These are phyloP conservation scores for Syncephalis plumigaleata DNA, from an alignment of 371 early-diverging fungal species.

Conservation along the genomic window DNA sequence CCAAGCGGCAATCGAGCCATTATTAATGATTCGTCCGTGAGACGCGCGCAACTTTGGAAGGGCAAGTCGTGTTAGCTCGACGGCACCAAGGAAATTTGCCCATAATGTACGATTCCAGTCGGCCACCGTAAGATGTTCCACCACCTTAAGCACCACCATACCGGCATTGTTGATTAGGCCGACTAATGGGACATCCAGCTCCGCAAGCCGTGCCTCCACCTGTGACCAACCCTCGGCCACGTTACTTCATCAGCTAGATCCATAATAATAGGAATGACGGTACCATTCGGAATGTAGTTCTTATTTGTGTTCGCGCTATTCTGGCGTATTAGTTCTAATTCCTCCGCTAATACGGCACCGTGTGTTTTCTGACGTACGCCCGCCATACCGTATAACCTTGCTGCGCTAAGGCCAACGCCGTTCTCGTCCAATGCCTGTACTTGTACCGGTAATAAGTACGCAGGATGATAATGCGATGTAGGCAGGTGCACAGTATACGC, in stretches of 20 bases:
- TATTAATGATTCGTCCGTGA: neutral
- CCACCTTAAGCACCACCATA: neutral
- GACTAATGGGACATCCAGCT: neutral
- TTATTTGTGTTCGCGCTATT: too few relatives aligned
- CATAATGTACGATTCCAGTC: neutral
- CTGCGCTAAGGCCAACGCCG: neutral
- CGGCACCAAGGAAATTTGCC: neutral
- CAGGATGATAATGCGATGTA: neutral
- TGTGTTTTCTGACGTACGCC: neutral
- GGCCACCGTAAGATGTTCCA: neutral
- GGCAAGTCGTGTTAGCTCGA: neutral
- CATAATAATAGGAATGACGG: neutral
- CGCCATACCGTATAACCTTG: conserved; percentile 1
- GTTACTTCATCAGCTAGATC: neutral
- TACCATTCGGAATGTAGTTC: neutral
- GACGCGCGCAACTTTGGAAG: neutral
- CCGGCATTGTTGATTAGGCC: neutral
- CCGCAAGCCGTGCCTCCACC: neutral
- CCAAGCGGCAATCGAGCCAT: neutral
- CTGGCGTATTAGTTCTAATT: neutral
- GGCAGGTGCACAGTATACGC: neutral
- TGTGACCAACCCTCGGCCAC: neutral
- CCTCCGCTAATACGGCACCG: neutral
- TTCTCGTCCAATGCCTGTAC: neutral
- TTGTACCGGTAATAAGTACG: neutral